Evolutionary conservation across 169 alveolate species (phyloP).

Genomic region (Besnoitia besnoiti): DNA sequence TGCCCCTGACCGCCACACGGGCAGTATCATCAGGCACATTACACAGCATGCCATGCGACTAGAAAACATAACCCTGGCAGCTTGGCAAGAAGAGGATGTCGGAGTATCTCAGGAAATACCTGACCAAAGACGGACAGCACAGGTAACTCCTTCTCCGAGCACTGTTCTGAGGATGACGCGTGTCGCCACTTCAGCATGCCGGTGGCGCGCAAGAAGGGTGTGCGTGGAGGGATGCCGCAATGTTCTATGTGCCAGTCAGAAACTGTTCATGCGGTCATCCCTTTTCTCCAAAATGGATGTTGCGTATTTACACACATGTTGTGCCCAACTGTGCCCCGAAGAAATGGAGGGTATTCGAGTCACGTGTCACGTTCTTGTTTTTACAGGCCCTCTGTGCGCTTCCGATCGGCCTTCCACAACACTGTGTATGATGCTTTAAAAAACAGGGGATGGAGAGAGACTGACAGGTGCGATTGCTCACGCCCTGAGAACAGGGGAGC

Average conservation of each 20-base stretch:
- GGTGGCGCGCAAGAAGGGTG: too few species aligned
- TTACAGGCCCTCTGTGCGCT: slow-evolving; percentile 77
- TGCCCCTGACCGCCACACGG: too few species aligned
- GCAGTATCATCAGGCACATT: too few species aligned
- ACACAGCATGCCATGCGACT: too few species aligned
- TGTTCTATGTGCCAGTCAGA: neutral
- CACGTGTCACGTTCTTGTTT: neutral
- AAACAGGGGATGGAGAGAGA: slow-evolving; percentile 87
- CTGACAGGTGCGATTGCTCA: slow-evolving; percentile 78
- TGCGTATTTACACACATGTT: neutral
- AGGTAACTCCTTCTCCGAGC: neutral
- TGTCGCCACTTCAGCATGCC: too few species aligned
- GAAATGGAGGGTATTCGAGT: neutral
- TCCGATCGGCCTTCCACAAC: slow-evolving; percentile 92
- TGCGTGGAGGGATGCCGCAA: neutral
- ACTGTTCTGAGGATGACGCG: too few species aligned
- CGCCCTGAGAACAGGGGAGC: neutral
- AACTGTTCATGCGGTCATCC: neutral
- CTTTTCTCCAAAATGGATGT: neutral
- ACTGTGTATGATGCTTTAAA: slow-evolving; percentile 92
- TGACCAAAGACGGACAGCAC: slow-evolving; percentile 10
- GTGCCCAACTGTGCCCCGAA: neutral
- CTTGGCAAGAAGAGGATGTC: slow-evolving; percentile 11
- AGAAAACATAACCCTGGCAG: too few species aligned
- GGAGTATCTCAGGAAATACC: slow-evolving; percentile 31